Conservation (phyloP, 2,329 filamentous ascomycete species). For the Hymenoscyphus linearis region DNA sequence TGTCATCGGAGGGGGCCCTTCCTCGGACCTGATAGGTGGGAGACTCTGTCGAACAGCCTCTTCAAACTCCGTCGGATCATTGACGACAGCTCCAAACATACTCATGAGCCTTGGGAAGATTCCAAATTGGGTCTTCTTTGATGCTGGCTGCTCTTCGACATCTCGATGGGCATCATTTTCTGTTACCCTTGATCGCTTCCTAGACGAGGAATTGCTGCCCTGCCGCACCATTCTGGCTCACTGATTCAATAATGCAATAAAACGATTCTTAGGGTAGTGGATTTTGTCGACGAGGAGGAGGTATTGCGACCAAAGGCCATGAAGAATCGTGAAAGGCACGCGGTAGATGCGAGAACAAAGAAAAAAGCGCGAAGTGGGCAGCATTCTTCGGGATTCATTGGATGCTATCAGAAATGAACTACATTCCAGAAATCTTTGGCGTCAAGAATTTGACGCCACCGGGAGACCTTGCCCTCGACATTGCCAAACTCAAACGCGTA, state of each 20-base stretch:
- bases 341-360: neutral
- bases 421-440: slow-evolving; percentile 2
- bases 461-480: neutral
- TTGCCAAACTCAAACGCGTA: neutral
- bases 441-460: neutral
- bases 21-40: neutral
- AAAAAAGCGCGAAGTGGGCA: neutral
- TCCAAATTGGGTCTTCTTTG: neutral
- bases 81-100: neutral
- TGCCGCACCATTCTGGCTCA: neutral
- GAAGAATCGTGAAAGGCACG: neutral
- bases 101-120: neutral
- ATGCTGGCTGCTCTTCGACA: neutral
- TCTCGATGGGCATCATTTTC: neutral
- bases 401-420: slow-evolving; percentile 3
- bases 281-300: neutral
- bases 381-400: slow-evolving; percentile 7
- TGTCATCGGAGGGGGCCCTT: neutral
- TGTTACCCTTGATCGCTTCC: neutral
- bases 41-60: neutral
- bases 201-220: neutral
- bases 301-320: neutral
- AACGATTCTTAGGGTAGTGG: neutral
- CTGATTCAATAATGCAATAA: neutral
- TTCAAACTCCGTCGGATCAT: neutral